Percentiles rank a stretch among this genome's conserved stretches.
Conservation (phyloP, 495 filamentous ascomycete genomes). For the Sordaria brevicollis region DNA sequence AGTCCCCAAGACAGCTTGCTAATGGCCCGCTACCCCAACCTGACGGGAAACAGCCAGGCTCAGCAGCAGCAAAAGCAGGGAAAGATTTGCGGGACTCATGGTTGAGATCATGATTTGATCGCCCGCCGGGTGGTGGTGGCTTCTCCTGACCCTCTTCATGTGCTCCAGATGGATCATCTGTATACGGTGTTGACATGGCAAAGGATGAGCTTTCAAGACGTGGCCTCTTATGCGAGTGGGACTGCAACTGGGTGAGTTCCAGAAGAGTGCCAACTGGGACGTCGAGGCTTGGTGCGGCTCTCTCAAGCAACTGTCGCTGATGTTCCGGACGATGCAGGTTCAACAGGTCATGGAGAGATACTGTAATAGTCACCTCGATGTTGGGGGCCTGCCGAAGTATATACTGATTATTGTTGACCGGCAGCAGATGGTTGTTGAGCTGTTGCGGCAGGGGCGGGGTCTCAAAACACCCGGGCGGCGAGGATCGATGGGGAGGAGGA, state of each 20-base stretch:
- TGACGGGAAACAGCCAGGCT: slow-evolving; percentile 11
- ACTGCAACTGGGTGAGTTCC: slow-evolving; percentile 7
- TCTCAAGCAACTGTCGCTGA: slow-evolving; percentile 26
- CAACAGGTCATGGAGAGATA: slow-evolving; percentile 16
- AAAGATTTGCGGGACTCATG: slow-evolving; percentile 11
- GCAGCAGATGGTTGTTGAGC: neutral
- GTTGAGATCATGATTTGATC: slow-evolving; percentile 12
- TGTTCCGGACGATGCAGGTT: slow-evolving; percentile 19
- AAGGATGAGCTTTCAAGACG: slow-evolving; percentile 26
- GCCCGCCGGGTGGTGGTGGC: slow-evolving; percentile 17
- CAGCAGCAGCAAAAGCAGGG: slow-evolving; percentile 9
- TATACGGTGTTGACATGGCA: slow-evolving; percentile 16
- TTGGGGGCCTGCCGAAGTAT: slow-evolving; percentile 28
- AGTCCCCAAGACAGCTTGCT: slow-evolving; percentile 27
- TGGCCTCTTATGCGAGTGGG: slow-evolving; percentile 23
- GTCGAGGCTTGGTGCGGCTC: slow-evolving; percentile 20
- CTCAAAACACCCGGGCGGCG: slow-evolving; percentile 16
- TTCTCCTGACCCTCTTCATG: slow-evolving; percentile 28
- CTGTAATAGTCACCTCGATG: slow-evolving; percentile 15
- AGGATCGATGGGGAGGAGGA: slow-evolving; percentile 7
- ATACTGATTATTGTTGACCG: slow-evolving; percentile 21
- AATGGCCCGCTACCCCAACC: slow-evolving; percentile 24
- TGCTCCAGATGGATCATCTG: slow-evolving; percentile 1
- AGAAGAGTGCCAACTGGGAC: slow-evolving; percentile 5
- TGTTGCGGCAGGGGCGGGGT: slow-evolving; percentile 16